Conservation (phyloP, 2,329 filamentous ascomycete genomes). For the Oidium heveae region DNA sequence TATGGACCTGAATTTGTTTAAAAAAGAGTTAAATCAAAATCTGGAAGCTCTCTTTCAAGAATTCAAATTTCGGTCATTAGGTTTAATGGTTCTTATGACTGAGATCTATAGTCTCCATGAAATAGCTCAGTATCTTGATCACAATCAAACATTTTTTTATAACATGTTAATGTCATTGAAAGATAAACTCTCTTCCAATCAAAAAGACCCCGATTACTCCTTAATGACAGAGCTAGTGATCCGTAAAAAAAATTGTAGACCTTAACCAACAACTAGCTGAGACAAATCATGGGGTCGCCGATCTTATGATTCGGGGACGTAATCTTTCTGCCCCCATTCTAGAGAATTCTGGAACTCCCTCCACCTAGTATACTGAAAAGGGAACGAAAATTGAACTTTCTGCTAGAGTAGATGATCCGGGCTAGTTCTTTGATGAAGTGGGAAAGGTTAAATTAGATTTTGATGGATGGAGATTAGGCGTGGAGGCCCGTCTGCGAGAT, state of each 20-base stretch:
- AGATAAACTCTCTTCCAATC: not conserved
- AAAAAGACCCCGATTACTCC: not conserved
- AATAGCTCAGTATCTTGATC: not conserved
- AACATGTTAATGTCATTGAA: not conserved
- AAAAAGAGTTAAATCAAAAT: not conserved
- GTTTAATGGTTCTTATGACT: not conserved
- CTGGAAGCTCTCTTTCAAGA: not conserved
- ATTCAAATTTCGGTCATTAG: not conserved
- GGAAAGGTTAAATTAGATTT: not conserved
- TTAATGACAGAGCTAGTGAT: not conserved
- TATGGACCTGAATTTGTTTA: not conserved
- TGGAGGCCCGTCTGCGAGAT: not conserved
- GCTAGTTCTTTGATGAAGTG: not conserved
- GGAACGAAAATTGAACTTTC: not conserved
- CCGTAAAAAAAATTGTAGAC: not conserved
- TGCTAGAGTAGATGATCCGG: not conserved
- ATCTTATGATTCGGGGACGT: not conserved
- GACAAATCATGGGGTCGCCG: not conserved
- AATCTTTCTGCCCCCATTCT: not conserved
- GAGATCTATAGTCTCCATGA: not conserved
- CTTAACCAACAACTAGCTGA: not conserved
- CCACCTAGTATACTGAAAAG: not conserved
- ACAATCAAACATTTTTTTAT: not conserved
- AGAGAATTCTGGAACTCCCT: not conserved
- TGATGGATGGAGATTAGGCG: not conserved